Percentiles rank a stretch among this genome's conserved stretches.
Evolutionary conservation across 2,329 filamentous ascomycete genomes (phyloP).

Genomic region (Fusarium verrucosum): DNA sequence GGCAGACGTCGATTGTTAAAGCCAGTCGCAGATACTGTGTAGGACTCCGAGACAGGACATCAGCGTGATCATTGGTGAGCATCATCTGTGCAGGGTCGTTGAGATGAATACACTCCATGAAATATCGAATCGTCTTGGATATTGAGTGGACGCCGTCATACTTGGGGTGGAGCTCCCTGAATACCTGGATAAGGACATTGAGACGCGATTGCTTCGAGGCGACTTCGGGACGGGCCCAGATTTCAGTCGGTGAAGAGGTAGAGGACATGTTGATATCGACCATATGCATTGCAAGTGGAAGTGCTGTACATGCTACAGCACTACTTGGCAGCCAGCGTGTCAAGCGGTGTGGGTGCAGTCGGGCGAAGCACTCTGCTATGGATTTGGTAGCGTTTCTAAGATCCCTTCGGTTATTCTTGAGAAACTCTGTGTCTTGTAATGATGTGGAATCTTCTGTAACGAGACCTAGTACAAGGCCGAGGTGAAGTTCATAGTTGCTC

Average conservation of each 20-base stretch:
- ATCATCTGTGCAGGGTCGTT: neutral
- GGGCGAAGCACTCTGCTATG: conserved; percentile 29
- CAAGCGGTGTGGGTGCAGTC: conserved; percentile 14
- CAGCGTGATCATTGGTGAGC: neutral
- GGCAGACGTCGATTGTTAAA: conserved; percentile 32
- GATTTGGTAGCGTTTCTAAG: conserved; percentile 24
- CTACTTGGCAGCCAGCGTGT: conserved; percentile 35
- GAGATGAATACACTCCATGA: conserved; percentile 31
- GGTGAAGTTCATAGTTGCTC: conserved; percentile 33
- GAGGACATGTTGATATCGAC: conserved; percentile 31
- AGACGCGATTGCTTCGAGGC: conserved; percentile 30
- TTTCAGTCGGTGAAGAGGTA: conserved; percentile 15
- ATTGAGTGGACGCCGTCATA: conserved; percentile 37
- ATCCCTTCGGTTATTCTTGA: conserved; percentile 28
- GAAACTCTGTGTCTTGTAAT: conserved; percentile 10
- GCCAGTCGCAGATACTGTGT: conserved; percentile 27
- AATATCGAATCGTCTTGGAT: conserved; percentile 34
- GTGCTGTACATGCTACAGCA: conserved; percentile 34
- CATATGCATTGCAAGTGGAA: conserved; percentile 34
- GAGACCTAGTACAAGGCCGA: conserved; percentile 22
- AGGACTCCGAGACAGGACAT: conserved; percentile 26
- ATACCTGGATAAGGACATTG: conserved; percentile 34
- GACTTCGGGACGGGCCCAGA: conserved; percentile 17
- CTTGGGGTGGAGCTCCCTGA: conserved; percentile 30
- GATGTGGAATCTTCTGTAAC: neutral